Conservation (phyloP, 1,139 yeast genomes). For the Geotrichum phurueaensis region DNA sequence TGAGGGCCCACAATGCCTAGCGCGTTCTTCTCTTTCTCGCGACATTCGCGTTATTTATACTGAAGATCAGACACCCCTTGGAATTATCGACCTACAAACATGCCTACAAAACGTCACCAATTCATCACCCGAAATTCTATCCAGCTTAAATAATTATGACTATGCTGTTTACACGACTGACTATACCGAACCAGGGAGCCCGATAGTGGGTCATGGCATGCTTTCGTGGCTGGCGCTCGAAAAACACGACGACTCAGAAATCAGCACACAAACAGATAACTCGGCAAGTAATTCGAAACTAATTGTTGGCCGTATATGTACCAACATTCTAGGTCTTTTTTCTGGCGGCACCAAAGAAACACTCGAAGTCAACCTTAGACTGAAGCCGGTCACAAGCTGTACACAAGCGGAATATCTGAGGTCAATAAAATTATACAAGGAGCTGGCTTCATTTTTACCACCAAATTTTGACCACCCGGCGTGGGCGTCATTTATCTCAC, state of each 20-base stretch:
- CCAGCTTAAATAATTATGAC: conserved; percentile 30
- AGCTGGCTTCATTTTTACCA: conserved; percentile 20
- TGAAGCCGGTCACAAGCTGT: conserved; percentile 22
- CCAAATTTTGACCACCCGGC: conserved; percentile 24
- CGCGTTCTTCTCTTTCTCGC: conserved; percentile 28
- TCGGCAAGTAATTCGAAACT: background rate
- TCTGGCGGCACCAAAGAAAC: conserved; percentile 17
- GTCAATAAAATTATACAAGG: conserved; percentile 21
- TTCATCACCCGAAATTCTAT: conserved; percentile 37
- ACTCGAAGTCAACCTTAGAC: conserved; percentile 22
- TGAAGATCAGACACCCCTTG: conserved; percentile 29
- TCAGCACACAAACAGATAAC: background rate
- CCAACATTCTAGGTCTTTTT: conserved; percentile 14
- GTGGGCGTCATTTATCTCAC: conserved; percentile 23
- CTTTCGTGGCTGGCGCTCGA: conserved; percentile 16
- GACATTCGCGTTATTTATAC: conserved; percentile 28
- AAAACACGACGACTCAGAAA: background rate
- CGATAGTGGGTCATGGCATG: conserved; percentile 40
- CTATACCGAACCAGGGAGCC: conserved; percentile 36
- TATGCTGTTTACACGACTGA: conserved; percentile 41
- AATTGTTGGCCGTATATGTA: conserved; percentile 17
- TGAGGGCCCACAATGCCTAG: conserved; percentile 29
- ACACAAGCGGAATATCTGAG: conserved; percentile 22
- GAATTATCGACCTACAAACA: conserved; percentile 32
- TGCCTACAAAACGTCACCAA: conserved; percentile 34